These are phyloP conservation scores for Fusarium sp. DNA, from an alignment of 2,329 filamentous ascomycete species.

Conservation along the genomic window DNA sequence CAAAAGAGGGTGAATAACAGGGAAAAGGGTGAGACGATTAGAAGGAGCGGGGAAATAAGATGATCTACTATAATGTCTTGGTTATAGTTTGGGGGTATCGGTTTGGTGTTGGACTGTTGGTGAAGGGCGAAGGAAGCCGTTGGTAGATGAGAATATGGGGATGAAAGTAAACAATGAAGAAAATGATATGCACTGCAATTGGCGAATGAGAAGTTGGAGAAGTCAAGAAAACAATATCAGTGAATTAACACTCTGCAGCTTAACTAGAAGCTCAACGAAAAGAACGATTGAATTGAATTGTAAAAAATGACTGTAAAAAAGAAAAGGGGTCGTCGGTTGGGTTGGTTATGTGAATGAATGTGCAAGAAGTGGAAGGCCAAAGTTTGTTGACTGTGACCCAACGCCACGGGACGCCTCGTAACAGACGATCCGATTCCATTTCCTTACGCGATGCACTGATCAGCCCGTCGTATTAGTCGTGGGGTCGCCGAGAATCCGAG, in stretches of 20 bases:
- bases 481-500: slow-evolving; percentile 37
- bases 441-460: neutral
- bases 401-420: slow-evolving; percentile 31
- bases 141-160: neutral
- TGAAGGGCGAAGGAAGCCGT: slow-evolving; percentile 5
- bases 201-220: neutral
- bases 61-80: slow-evolving; percentile 30
- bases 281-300: slow-evolving; percentile 16
- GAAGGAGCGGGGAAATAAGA: slow-evolving; percentile 30
- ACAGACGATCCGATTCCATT: slow-evolving; percentile 33
- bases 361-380: slow-evolving; percentile 23
- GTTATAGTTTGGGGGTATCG: slow-evolving; percentile 6
- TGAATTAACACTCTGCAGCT: neutral
- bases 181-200: slow-evolving; percentile 1
- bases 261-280: neutral
- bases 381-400: slow-evolving; percentile 25
- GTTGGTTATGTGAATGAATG: slow-evolving; percentile 23
- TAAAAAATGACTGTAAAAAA: slow-evolving; percentile 17
- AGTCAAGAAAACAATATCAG: neutral
- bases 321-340: slow-evolving; percentile 24
- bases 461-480: slow-evolving; percentile 5
- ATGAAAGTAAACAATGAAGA: slow-evolving; percentile 30
- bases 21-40: slow-evolving; percentile 25
- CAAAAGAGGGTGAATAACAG: neutral
- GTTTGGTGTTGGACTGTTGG: too few species aligned